phyloP scores from a whole-genome alignment of 2,329 filamentous ascomycete genomes.

The Cyanodermella asteris region DNA sequence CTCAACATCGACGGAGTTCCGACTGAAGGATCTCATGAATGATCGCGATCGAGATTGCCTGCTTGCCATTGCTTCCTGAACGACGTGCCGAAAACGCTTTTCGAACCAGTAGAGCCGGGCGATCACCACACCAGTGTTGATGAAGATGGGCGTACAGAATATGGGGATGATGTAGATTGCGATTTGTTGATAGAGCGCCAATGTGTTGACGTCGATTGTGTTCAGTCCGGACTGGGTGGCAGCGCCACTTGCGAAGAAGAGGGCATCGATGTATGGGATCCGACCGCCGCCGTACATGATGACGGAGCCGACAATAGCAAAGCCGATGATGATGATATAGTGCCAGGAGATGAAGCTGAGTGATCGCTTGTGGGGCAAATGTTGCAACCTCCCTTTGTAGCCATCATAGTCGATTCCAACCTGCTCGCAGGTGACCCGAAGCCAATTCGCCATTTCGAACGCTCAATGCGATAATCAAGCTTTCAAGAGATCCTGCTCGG shows the following conservation, averaged over 20 bases:
- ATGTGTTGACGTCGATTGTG: slow-evolving; percentile 34
- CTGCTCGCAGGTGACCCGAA: no score
- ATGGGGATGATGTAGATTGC: slow-evolving; percentile 46
- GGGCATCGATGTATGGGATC: slow-evolving; percentile 61
- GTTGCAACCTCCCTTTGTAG: no score
- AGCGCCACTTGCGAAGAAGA: slow-evolving; percentile 69
- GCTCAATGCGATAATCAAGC: no score
- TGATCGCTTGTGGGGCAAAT: no score
- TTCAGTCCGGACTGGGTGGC: slow-evolving; percentile 90
- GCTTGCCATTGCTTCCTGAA: slow-evolving; percentile 44
- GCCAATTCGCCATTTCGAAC: no score
- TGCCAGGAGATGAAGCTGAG: slow-evolving; percentile 24
- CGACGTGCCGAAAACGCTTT: slow-evolving; percentile 75
- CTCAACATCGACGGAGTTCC: slow-evolving; percentile 25
- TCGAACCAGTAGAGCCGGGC: slow-evolving; percentile 95
- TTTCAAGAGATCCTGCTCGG: no score
- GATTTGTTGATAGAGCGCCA: no score
- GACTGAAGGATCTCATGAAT: no score
- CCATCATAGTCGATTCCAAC: no score
- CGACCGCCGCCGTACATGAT: slow-evolving; percentile 46
- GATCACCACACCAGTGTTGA: slow-evolving; percentile 73
- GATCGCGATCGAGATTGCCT: slow-evolving; percentile 43
- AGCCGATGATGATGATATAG: slow-evolving; percentile 61
- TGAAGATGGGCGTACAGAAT: slow-evolving; percentile 61
- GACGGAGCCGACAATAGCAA: slow-evolving; percentile 53